phyloP scores from a whole-genome alignment of 2,329 filamentous ascomycete genomes.

The Colletotrichum cuscutae region DNA sequence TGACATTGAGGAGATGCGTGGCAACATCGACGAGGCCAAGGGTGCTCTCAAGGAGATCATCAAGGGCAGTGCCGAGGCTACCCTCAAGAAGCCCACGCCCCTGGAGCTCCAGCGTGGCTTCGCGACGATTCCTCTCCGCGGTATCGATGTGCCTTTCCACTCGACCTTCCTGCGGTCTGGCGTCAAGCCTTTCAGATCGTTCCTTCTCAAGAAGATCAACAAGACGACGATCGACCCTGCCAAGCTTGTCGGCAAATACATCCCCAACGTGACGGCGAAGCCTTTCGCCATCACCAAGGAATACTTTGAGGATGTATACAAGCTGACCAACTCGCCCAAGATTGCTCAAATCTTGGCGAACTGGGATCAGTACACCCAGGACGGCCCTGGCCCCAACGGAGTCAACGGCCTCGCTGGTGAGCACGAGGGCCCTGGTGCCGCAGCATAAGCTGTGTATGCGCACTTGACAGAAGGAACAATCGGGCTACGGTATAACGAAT shows the following conservation, averaged over 20 bases:
- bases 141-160: slow-evolving; percentile 99
- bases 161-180: slow-evolving; percentile 97
- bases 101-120: slow-evolving; percentile 94
- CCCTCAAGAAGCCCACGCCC: slow-evolving; percentile 87
- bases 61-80: slow-evolving; percentile 85
- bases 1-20: slow-evolving; percentile 93
- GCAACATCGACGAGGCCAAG: slow-evolving; percentile 91
- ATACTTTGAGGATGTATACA: slow-evolving; percentile 99
- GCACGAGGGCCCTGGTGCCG: slow-evolving; percentile 53
- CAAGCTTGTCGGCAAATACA: slow-evolving; percentile 98
- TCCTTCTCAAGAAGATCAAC: slow-evolving; percentile 99
- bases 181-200: slow-evolving; percentile 98
- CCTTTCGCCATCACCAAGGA: slow-evolving; percentile 97
- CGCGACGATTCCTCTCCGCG: slow-evolving; percentile 94
- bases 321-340: slow-evolving; percentile 84
- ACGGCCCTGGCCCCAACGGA: slow-evolving; percentile 53
- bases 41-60: slow-evolving; percentile 91
- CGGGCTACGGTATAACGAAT: slow-evolving; percentile 21
- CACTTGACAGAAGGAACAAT: slow-evolving; percentile 38
- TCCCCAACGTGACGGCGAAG: slow-evolving; percentile 96
- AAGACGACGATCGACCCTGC: slow-evolving; percentile 98
- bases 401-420: slow-evolving; percentile 46
- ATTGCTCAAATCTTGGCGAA: slow-evolving; percentile 87
- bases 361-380: slow-evolving; percentile 77
- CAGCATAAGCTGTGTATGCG: slow-evolving; percentile 46